phyloP scores from a whole-genome alignment of 2,329 filamentous ascomycete species.

The Cladosporium sp. region DNA sequence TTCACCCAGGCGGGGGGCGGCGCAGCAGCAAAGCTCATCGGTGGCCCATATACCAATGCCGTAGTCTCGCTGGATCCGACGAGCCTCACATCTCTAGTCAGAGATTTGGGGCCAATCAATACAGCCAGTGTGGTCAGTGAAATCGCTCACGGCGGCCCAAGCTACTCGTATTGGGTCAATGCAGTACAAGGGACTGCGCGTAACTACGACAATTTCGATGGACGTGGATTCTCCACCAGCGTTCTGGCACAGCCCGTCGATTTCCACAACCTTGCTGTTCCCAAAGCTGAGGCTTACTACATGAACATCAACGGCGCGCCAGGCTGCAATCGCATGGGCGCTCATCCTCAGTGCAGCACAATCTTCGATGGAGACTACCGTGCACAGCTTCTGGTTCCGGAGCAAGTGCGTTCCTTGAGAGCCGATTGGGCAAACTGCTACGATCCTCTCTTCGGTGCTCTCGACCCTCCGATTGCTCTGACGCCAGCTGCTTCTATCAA shows the following conservation, averaged over 20 bases:
- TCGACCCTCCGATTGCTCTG: constrained; percentile 10
- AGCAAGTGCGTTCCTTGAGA: background rate
- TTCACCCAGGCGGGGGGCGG: background rate
- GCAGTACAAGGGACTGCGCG: background rate
- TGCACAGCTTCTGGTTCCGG: constrained; percentile 5
- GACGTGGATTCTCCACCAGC: background rate
- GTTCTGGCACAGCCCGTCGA: background rate
- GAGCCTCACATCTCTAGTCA: background rate
- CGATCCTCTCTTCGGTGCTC: background rate
- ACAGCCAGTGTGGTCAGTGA: constrained; percentile 11
- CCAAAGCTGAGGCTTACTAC: constrained; percentile 2
- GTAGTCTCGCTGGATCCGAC: constrained; percentile 6
- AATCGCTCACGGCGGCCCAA: constrained; percentile 8
- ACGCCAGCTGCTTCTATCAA: background rate
- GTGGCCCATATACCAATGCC: background rate
- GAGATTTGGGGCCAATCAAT: constrained; percentile 10
- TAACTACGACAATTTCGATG: background rate
- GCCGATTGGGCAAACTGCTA: constrained; percentile 6
- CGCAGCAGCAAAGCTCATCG: background rate
- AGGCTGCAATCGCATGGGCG: constrained; percentile 7
- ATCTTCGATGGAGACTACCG: constrained; percentile 9
- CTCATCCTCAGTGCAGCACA: constrained; percentile 12
- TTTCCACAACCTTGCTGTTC: background rate
- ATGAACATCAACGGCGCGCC: constrained; percentile 10
- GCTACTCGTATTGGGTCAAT: constrained; percentile 6